Percentiles rank a stretch among this genome's conserved stretches.
Conservation (phyloP, 192 early-diverging fungal species). For the Podochytrium sp. region DNA sequence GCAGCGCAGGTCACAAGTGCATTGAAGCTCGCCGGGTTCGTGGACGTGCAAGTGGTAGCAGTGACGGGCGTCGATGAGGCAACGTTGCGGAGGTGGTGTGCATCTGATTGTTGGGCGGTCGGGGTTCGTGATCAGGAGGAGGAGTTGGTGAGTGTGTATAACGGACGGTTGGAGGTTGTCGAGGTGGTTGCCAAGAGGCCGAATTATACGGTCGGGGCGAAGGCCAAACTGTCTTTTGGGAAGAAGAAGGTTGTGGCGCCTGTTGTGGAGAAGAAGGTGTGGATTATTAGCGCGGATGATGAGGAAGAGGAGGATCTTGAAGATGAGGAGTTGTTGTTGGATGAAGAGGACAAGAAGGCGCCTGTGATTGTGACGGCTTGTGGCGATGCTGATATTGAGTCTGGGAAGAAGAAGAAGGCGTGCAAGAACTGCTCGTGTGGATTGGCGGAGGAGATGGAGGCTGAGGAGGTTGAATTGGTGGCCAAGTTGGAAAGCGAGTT, state of each 20-base stretch:
- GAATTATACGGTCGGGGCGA: conserved; percentile 82
- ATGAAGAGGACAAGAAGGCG: conserved; percentile 58
- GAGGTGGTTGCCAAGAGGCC: conserved; percentile 70
- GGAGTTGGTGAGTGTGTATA: conserved; percentile 47
- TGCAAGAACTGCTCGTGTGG: conserved; percentile 99
- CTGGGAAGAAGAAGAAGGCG: conserved; percentile 79
- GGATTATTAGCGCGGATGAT: conserved; percentile 63
- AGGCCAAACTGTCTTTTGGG: conserved; percentile 78
- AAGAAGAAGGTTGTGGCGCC: conserved; percentile 56
- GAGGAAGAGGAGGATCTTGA: conserved; percentile 78
- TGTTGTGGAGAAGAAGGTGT: conserved; percentile 22
- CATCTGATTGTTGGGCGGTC: conserved; percentile 60
- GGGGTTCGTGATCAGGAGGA: conserved; percentile 39
- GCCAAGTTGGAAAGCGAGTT: conserved; percentile 26
- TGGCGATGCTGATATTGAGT: conserved; percentile 57
- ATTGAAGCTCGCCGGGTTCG: conserved; percentile 85
- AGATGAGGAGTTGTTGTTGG: conserved; percentile 85
- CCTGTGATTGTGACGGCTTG: conserved; percentile 37
- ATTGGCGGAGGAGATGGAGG: conserved; percentile 71
- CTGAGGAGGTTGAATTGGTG: conserved; percentile 57
- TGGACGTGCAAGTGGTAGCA: conserved; percentile 58
- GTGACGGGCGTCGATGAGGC: conserved; percentile 42
- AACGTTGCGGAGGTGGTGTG: conserved; percentile 37
- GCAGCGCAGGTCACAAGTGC: conserved; percentile 64
- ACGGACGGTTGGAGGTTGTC: conserved; percentile 53